Base-by-base conservation (phyloP, 257 asterid species). In the Solanum sitiens region DNA sequence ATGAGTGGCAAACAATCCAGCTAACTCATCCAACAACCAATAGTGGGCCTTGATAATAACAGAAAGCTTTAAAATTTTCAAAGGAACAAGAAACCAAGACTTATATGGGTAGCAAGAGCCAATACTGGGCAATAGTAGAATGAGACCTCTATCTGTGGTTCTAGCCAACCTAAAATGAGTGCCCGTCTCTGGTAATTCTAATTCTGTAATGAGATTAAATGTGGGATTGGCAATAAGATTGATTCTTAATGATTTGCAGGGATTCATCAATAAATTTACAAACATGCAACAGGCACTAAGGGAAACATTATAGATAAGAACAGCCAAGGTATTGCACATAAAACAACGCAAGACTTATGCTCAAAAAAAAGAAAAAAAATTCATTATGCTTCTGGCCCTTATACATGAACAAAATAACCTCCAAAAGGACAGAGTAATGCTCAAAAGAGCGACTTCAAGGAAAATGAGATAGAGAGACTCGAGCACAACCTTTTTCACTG, bases 401-500 rank as follows among this genome's bases (percentile, higher is more conserved):
- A 27, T 27, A 37, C 67, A 16, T 15, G 85, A 79, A 79, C 6
- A 79, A 7, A 77, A 45, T 10, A 79, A 45, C 25, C 40, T 65
- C 39, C 3, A 45, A 79, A 79, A 45, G 6, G 67, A 25, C 25
- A 47, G 37, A 77, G 39, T n/a, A 44, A 1, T 30, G 63, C 65
- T 45, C 13, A 47, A 47, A 80, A 50, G 30, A 30, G 70, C 1
- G 11, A 42, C 23, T 15, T 47, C 30, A 45, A 42, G 80, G 27
- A 21, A 40, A 33, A 42, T 68, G 65, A 47, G 68, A 11, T 77
- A 44, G 50, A 35, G 37, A 13, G 35, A 42, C 74, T 20, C 65
- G 84, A 59, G 70, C 86, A 89, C 56, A 82, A 93, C 98, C 98
- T 94, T 96, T 89, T 93, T 94, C 25, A 93, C 98, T 61, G 99